Conservation (phyloP, 352 stramenopile genomes). For the Pythium monospermum region DNA sequence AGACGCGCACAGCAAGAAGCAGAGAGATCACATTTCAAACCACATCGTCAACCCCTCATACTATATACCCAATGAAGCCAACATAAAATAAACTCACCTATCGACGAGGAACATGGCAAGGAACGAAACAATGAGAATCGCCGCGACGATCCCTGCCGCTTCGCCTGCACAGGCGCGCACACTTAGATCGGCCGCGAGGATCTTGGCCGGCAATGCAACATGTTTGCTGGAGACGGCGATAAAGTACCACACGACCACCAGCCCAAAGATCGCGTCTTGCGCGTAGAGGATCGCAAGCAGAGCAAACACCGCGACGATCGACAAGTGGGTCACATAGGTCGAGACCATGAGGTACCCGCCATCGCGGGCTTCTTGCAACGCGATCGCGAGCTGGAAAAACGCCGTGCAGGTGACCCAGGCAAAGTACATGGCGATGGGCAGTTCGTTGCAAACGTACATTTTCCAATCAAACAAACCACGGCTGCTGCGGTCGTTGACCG, state of each 20-base stretch:
- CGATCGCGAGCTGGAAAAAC: conserved; percentile 63
- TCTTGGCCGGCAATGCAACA: conserved; percentile 33
- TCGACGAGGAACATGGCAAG: conserved; percentile 50
- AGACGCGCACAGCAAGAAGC: conserved; percentile 16
- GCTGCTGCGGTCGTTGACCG: conserved; percentile 64
- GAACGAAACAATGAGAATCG: conserved; percentile 46
- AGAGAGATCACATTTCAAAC: too few species aligned
- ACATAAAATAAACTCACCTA: conserved; percentile 36
- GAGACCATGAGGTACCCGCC: conserved; percentile 45
- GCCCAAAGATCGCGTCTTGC: conserved; percentile 50
- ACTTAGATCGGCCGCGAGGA: conserved; percentile 45
- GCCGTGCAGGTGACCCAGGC: conserved; percentile 66
- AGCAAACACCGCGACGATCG: conserved; percentile 51
- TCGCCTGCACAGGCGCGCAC: conserved; percentile 61
- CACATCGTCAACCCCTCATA: conserved; percentile 4
- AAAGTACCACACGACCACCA: conserved; percentile 72
- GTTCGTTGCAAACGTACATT: conserved; percentile 68
- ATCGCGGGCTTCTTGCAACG: conserved; percentile 52
- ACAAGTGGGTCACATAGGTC: conserved; percentile 62
- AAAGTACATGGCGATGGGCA: conserved; percentile 76
- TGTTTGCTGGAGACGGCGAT: conserved; percentile 54
- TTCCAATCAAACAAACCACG: conserved; percentile 52
- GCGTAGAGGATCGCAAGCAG: conserved; percentile 55
- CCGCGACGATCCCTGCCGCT: conserved; percentile 47
- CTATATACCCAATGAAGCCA: conserved; percentile 16